phyloP scores from a whole-genome alignment of 768 basidiomycete species.

The Podaxis sp. region DNA sequence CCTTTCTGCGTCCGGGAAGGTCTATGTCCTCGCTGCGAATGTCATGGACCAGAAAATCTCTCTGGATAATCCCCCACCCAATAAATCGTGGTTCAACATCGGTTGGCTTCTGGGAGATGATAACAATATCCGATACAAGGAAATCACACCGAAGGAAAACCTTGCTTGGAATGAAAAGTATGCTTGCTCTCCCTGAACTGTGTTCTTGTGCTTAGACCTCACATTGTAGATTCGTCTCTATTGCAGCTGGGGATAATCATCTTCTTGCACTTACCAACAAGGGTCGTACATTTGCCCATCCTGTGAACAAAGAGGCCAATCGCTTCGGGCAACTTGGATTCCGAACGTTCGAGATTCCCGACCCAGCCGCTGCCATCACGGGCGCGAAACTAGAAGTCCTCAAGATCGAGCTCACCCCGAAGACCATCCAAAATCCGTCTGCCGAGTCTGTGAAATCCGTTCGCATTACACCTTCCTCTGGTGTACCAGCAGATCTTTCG shows the following conservation, averaged over 20 bases:
- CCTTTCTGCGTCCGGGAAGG: conserved; percentile 68
- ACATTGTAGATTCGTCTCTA: conserved; percentile 55
- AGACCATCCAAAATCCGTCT: conserved; percentile 47
- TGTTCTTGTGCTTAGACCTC: not conserved
- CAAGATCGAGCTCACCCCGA: conserved; percentile 53
- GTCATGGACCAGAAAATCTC: conserved; percentile 40
- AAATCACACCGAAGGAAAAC: conserved; percentile 53
- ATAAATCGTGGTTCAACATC: conserved; percentile 56
- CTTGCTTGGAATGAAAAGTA: conserved; percentile 69
- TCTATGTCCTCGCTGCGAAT: conserved; percentile 64
- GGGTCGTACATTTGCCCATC: conserved; percentile 77
- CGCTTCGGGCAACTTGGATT: conserved; percentile 81
- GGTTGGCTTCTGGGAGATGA: conserved; percentile 56
- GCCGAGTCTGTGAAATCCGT: conserved; percentile 39
- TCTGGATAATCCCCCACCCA: conserved; percentile 35
- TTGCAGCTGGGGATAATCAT: conserved; percentile 71
- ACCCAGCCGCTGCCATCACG: conserved; percentile 24
- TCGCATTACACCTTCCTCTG: conserved; percentile 24
- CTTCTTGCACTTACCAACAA: conserved; percentile 66
- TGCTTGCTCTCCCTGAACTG: conserved; percentile 10
- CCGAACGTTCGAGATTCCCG: conserved; percentile 52
- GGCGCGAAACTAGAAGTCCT: conserved; percentile 28
- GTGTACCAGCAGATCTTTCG: conserved; percentile 27
- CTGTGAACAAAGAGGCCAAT: conserved; percentile 73
- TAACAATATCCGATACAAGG: conserved; percentile 48